Evolutionary conservation across 257 asterid genomes (phyloP).

Genomic region (Dorcoceras hygrometricum): DNA sequence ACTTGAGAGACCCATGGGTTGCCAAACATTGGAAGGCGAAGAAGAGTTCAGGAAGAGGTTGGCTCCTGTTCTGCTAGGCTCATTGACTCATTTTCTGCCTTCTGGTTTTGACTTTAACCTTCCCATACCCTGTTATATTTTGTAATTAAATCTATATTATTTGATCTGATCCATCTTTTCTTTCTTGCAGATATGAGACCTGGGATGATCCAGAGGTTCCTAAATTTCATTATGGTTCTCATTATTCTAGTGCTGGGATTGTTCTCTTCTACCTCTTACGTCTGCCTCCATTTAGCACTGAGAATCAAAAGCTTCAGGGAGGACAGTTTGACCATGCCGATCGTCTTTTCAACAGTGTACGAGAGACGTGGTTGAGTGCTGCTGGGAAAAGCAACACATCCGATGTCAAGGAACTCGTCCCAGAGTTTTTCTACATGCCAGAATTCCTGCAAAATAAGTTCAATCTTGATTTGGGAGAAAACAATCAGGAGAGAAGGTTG

Average conservation of each 20-base stretch:
- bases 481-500: conserved; percentile 98
- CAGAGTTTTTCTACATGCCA: conserved; percentile 95
- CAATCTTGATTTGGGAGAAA: conserved; percentile 96
- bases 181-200: conserved; percentile 74
- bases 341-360: conserved; percentile 89
- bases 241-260: conserved; percentile 98
- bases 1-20: conserved; percentile 95
- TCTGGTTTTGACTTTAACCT: conserved; percentile 4
- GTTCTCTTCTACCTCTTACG: conserved; percentile 97
- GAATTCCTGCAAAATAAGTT: conserved; percentile 88
- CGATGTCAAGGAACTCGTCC: conserved; percentile 96
- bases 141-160: conserved; percentile 3
- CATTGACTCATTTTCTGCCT: conserved; percentile 2
- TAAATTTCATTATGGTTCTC: conserved; percentile 98
- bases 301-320: conserved; percentile 96
- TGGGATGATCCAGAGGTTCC: conserved; percentile 99
- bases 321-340: conserved; percentile 99
- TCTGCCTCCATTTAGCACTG: conserved; percentile 86
- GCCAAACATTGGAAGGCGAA: conserved; percentile 94
- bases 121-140: neutral
- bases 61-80: conserved; percentile 21
- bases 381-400: conserved; percentile 99
- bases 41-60: conserved; percentile 97
- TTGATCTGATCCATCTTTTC: conserved; percentile 26
- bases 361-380: conserved; percentile 97